These are phyloP conservation scores for Kockovaella imperatae DNA, from an alignment of 768 basidiomycete species.

Conservation along the genomic window DNA sequence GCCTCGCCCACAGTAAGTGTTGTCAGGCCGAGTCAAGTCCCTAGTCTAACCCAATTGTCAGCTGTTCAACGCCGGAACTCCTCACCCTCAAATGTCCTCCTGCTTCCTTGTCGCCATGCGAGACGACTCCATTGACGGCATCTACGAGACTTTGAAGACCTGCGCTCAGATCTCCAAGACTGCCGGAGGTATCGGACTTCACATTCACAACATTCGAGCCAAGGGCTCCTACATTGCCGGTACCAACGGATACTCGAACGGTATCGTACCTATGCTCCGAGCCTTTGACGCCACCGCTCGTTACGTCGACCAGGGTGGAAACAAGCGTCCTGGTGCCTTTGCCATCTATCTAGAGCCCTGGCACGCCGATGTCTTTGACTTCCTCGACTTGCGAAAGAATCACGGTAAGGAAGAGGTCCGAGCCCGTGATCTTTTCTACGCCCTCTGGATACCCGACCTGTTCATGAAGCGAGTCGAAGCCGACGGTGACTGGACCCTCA, in stretches of 20 bases:
- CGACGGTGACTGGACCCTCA: slow-evolving; percentile 84
- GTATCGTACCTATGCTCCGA: slow-evolving; percentile 98
- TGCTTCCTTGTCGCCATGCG: slow-evolving; percentile 99
- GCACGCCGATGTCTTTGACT: slow-evolving; percentile 96
- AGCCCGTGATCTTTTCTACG: slow-evolving; percentile 94
- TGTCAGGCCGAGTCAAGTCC: background rate
- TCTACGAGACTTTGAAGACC: slow-evolving; percentile 95
- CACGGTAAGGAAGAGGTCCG: slow-evolving; percentile 97
- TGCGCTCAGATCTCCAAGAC: slow-evolving; percentile 99
- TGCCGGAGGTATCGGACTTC: slow-evolving; percentile 93
- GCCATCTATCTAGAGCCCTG: slow-evolving; percentile 97
- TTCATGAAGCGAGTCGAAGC: slow-evolving; percentile 98
- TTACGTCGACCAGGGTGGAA: slow-evolving; percentile 97
- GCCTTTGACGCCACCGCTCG: slow-evolving; percentile 96
- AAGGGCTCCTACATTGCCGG: slow-evolving; percentile 93
- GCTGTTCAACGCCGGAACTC: slow-evolving; percentile 96
- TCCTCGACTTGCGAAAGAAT: slow-evolving; percentile 95
- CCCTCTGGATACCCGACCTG: slow-evolving; percentile 93
- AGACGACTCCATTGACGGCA: slow-evolving; percentile 97
- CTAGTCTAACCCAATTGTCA: slow-evolving; percentile 5
- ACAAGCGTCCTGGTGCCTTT: slow-evolving; percentile 97
- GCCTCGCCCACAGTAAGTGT: slow-evolving; percentile 65
- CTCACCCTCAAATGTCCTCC: slow-evolving; percentile 82
- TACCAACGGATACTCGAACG: slow-evolving; percentile 97
- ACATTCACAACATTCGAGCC: slow-evolving; percentile 91